A percentile compares a stretch with the other conserved stretches of the same genome.
Evolutionary conservation across 768 basidiomycete species (phyloP).

Genomic region (Tylopilus rubrobrunneus): DNA sequence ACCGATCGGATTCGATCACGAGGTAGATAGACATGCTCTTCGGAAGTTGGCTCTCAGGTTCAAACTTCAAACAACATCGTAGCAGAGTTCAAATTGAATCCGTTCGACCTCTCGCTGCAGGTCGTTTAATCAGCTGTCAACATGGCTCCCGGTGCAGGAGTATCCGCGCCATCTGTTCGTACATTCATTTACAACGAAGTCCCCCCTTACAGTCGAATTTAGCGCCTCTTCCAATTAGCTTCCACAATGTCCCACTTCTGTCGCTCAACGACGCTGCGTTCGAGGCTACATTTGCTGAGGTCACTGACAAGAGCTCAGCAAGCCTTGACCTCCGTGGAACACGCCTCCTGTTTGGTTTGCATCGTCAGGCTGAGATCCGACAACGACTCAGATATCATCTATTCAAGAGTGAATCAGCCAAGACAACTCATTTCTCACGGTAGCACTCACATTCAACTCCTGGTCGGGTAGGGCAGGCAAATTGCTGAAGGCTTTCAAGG

Average conservation of each 20-base stretch:
- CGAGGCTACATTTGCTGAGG: constrained; percentile 51
- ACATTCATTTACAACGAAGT: background rate
- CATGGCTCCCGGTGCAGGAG: constrained; percentile 44
- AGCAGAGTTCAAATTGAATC: constrained; percentile 65
- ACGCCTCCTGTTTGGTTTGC: constrained; percentile 48
- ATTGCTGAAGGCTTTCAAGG: constrained; percentile 68
- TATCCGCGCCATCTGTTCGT: constrained; percentile 51
- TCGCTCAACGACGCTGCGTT: constrained; percentile 56
- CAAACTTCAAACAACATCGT: too few relatives aligned
- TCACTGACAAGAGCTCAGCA: constrained; percentile 46
- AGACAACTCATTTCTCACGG: background rate
- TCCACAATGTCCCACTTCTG: constrained; percentile 51
- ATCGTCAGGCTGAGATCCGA: constrained; percentile 55
- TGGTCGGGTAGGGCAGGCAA: constrained; percentile 64
- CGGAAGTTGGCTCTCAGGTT: too few relatives aligned
- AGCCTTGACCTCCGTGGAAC: constrained; percentile 51
- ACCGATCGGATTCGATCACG: too few relatives aligned
- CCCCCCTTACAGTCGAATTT: constrained; percentile 25
- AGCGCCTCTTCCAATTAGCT: constrained; percentile 53
- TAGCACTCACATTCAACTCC: constrained; percentile 42
- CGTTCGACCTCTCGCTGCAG: constrained; percentile 72
- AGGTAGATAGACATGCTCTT: too few relatives aligned
- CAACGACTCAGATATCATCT: constrained; percentile 63
- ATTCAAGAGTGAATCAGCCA: background rate
- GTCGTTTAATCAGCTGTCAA: constrained; percentile 53